Conservation (phyloP, 2,329 filamentous ascomycete species). For the Apiospora malaysiana region DNA sequence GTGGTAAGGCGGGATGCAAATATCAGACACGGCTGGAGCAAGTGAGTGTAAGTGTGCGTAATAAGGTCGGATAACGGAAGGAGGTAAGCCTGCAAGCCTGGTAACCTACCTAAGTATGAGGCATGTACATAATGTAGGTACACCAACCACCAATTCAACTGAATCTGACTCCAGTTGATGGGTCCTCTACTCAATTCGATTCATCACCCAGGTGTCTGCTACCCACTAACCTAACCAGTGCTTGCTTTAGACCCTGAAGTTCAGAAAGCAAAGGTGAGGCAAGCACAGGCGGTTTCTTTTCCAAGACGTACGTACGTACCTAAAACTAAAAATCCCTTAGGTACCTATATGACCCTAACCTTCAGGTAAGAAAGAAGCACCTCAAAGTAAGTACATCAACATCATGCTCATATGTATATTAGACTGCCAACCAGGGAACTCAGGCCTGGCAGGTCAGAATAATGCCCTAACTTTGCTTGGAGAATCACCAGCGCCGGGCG, state of each 20-base stretch:
- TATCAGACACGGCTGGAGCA: constrained; percentile 15
- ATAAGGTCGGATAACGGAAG: not conserved
- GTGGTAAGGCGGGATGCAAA: constrained; percentile 18
- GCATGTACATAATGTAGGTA: too few relatives aligned
- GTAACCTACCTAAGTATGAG: too few relatives aligned
- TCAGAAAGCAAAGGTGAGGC: not conserved
- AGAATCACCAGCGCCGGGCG: too few relatives aligned
- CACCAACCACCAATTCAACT: not conserved
- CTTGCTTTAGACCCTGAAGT: constrained; percentile 1
- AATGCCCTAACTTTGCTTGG: not conserved
- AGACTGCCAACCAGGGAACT: too few relatives aligned
- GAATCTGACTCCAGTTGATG: too few relatives aligned
- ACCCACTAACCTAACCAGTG: not conserved
- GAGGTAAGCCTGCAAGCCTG: too few relatives aligned
- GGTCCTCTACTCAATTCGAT: not conserved
- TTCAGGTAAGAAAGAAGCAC: too few relatives aligned
- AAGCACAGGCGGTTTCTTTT: not conserved
- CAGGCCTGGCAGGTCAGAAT: not conserved
- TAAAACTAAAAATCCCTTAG: too few relatives aligned
- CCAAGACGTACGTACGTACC: not conserved
- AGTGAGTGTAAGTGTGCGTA: not conserved
- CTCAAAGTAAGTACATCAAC: too few relatives aligned
- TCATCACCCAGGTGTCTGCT: not conserved
- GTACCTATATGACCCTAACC: too few relatives aligned
- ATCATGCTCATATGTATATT: too few relatives aligned